phyloP scores from a whole-genome alignment of 1,284 basidiomycete genomes.

The Trametes sp. region DNA sequence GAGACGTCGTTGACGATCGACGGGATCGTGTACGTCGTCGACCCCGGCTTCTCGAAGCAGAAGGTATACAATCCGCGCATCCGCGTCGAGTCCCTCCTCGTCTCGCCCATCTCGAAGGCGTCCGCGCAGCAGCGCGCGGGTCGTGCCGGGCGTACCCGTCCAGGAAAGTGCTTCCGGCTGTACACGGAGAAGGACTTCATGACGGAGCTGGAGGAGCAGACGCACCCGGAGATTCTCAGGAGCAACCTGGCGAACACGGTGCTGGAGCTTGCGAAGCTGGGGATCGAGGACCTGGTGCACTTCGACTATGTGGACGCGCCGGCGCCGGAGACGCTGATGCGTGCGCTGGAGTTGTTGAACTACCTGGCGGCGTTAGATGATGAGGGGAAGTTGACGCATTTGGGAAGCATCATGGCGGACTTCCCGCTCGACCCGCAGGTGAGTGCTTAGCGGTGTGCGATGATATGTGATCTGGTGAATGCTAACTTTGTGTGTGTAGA shows the following conservation, averaged over 20 bases:
- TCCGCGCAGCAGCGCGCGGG: slow-evolving; percentile 97
- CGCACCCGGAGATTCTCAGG: slow-evolving; percentile 94
- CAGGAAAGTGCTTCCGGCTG: slow-evolving; percentile 96
- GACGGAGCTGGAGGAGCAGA: slow-evolving; percentile 94
- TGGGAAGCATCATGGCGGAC: slow-evolving; percentile 96
- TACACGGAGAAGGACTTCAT: slow-evolving; percentile 99
- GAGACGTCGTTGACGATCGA: slow-evolving; percentile 99
- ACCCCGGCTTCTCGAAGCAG: slow-evolving; percentile 97
- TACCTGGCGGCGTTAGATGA: slow-evolving; percentile 94
- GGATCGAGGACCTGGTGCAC: slow-evolving; percentile 88
- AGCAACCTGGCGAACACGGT: slow-evolving; percentile 96
- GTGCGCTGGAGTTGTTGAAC: slow-evolving; percentile 94
- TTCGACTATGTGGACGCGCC: slow-evolving; percentile 98
- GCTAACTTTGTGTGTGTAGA: slow-evolving; percentile 45
- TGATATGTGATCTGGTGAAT: background rate
- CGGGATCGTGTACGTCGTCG: slow-evolving; percentile 98
- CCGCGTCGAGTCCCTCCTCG: slow-evolving; percentile 93
- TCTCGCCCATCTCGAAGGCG: slow-evolving; percentile 96
- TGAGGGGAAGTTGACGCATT: slow-evolving; percentile 88
- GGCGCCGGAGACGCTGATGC: slow-evolving; percentile 98
- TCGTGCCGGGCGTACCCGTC: slow-evolving; percentile 94
- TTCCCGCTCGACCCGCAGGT: slow-evolving; percentile 98
- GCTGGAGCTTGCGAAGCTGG: slow-evolving; percentile 93
- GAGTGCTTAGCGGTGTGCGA: slow-evolving; percentile 22
- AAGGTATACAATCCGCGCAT: slow-evolving; percentile 98